Evolutionary conservation across 306 rosid species (phyloP), one percentile per base, ranked within the genome.

Genomic region (Medicago lupulina): DNA sequence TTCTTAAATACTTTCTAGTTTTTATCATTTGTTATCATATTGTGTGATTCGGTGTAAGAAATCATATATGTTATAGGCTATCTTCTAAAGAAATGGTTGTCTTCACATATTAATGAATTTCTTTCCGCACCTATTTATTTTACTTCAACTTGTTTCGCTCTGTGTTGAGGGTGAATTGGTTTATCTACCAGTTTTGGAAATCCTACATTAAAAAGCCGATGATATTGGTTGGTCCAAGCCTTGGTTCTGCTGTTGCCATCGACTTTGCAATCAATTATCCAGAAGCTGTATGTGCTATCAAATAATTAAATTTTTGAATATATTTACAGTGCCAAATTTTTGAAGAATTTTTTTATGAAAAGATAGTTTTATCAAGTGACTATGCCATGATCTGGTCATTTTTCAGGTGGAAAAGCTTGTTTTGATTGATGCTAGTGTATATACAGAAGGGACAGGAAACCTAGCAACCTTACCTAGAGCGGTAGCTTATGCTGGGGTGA

Each of bases 171-270:
- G 39, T 70, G 69, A 76, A 23, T 60, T 73, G 51, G 64, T 61
- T 61, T 65, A 13, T 84, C 61, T 80, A 5, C 84, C 88, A 95
- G 97, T 88, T 95, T 81, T 95, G 97, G 98, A 87, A 86, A 62
- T 86, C 89, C 58, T 75, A 87, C 84, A 89, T 94, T 39, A 83
- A 76, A 77, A 94, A 71, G 81, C 89, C 96, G 25, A 92, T 94
- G 93, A 82, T 90, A 81, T 74, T 94, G 78, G 91, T 94, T 72
- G 97, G 98, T 85, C 97, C 97, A 69, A 92, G 97, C 92, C 97
- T 94, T 61, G 98, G 97, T 57, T 93, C 98, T 85, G 97, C 98
- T 57, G 89, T 92, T 70, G 98, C 98, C 70, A 88, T 95, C 44
- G 98, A 95, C 85, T 92, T 95, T 81, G 90, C 96, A 0, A 88